A percentile compares a stretch with the other conserved stretches of the same genome.
phyloP scores from a whole-genome alignment of 345 rosid species.

The Populus alba region DNA sequence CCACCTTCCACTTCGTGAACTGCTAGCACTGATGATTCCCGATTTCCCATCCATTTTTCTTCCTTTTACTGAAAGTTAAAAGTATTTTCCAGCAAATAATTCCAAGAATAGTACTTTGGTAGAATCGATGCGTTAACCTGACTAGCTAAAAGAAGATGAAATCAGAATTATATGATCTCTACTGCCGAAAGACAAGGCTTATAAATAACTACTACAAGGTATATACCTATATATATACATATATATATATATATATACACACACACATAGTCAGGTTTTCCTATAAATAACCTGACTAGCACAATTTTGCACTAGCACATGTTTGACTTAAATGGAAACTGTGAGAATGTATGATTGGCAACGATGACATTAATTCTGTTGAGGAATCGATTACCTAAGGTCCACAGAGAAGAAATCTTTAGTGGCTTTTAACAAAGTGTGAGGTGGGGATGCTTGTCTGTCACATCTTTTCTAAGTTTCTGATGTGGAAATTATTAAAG shows the following conservation, averaged over 20 bases:
- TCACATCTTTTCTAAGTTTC: constrained; percentile 42
- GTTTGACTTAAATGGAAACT: not conserved
- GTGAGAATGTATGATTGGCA: constrained; percentile 5
- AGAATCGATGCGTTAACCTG: constrained; percentile 13
- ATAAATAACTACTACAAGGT: constrained; percentile 2
- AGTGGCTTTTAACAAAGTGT: constrained; percentile 36
- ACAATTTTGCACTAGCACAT: constrained; percentile 18
- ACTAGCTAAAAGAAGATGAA: not conserved
- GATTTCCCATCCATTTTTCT: constrained; percentile 3
- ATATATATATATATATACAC: no score
- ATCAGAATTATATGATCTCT: not conserved
- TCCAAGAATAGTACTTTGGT: not conserved
- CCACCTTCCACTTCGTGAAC: constrained; percentile 29
- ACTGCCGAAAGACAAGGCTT: not conserved
- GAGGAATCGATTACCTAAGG: constrained; percentile 36
- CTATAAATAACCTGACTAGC: not conserved
- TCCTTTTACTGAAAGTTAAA: constrained; percentile 16
- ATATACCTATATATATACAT: constrained; percentile 20
- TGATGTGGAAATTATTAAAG: constrained; percentile 32
- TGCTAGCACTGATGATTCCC: constrained; percentile 25
- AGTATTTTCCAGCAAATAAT: not conserved
- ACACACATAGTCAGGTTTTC: no score
- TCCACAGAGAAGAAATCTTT: constrained; percentile 26
- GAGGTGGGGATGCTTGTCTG: constrained; percentile 33
- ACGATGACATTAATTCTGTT: constrained; percentile 9